Percentiles rank a stretch among this genome's conserved stretches.
Conservation (phyloP, 345 rosid species). For the Gossypium mustelinum region DNA sequence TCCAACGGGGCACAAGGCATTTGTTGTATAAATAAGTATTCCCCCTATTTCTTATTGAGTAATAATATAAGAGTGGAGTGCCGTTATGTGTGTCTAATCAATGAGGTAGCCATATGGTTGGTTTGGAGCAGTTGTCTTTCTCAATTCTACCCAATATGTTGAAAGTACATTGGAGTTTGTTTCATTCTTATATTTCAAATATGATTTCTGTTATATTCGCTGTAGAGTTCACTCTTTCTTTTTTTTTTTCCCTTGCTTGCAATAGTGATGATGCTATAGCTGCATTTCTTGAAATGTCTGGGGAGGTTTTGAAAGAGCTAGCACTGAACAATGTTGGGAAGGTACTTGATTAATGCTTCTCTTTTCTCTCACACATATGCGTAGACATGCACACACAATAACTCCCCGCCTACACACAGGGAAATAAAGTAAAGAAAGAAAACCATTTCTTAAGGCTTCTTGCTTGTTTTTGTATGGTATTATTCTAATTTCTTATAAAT, state of each 20-base stretch:
- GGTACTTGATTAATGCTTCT: conserved; percentile 32
- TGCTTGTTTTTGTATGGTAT: neutral
- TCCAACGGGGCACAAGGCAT: neutral
- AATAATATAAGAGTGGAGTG: neutral
- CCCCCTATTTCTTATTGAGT: neutral
- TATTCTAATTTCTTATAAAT: neutral
- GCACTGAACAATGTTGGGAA: conserved; percentile 65
- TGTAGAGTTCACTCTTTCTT: conserved; percentile 3
- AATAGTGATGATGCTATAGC: conserved; percentile 88
- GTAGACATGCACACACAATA: neutral
- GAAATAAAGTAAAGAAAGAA: neutral
- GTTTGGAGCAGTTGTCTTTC: neutral
- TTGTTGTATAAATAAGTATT: neutral
- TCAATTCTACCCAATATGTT: neutral
- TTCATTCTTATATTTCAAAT: neutral
- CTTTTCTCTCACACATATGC: neutral
- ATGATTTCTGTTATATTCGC: neutral
- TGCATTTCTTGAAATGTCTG: conserved; percentile 79
- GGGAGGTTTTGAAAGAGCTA: conserved; percentile 57
- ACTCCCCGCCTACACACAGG: neutral
- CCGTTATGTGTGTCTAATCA: neutral
- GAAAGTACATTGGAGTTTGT: neutral
- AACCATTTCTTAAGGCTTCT: neutral
- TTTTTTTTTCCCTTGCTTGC: conserved; percentile 3
- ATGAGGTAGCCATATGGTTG: neutral